Base-by-base conservation (phyloP, 305 asterid species). In the Fraxinus paxiana region DNA sequence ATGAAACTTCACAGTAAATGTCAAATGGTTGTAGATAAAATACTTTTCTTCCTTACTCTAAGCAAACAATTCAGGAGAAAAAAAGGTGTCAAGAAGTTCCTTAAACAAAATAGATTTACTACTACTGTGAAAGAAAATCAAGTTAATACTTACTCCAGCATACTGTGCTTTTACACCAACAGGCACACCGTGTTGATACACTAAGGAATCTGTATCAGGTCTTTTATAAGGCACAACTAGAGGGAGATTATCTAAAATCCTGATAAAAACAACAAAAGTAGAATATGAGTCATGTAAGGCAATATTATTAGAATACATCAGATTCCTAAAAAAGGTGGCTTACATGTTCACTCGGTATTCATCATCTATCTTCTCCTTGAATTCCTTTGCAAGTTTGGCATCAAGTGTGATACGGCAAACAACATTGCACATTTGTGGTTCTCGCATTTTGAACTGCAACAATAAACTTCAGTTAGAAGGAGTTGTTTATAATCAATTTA, bases 271-370 rank as follows among this genome's bases (percentile, higher is more conserved):
- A 54, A 18, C 26, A 54, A 54, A 35, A n/a, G 30, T 20, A 8
- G 15, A 22, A 54, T 31, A 34, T 1, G 67, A 35, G 56, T 26
- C 15, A 33, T 48, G 70, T 65, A 43, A 0, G 71, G 20, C 79
- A 77, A 6, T 61, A 22, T 4, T 48, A 46, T 7, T 61, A 28
- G 9, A n/a, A 9, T 26, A 70, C 79, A 5, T 6, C 59, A 12
- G 28, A 6, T 72, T 22, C 61, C 77, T 51, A 72, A 20, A 56
- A 73, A 63, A 65, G 20, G 31, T 46, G 63, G 80, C 87, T 82
- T 75, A 86, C 89, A 88, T 88, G 88, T 88, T 86, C 82, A 88
- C 88, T 51, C 88, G 87, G 74, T 88, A 86, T 73, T 86, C 89
- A 69, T 88, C 91, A 69, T 83, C 88, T 73, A 88, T 88, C 83